Evolutionary conservation across 108 stramenopile species (phyloP).

Genomic region (Skeletonema grethae): DNA sequence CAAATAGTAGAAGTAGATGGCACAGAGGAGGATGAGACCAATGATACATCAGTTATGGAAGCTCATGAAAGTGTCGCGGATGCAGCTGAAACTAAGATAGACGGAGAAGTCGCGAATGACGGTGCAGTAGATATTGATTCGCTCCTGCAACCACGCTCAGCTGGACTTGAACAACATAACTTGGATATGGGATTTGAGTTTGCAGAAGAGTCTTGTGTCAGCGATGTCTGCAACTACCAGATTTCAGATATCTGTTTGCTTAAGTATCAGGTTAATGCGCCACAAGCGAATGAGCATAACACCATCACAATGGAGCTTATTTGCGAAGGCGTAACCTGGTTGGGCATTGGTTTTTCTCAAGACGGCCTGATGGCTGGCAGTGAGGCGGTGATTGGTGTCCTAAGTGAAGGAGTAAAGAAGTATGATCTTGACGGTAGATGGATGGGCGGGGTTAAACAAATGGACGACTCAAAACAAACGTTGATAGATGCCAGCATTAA

Average conservation of each 20-base stretch:
- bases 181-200: too few species aligned
- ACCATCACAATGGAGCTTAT: too few species aligned
- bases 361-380: slow-evolving; percentile 24
- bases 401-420: background rate
- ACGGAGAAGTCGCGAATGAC: too few species aligned
- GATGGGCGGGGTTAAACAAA: background rate
- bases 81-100: too few species aligned
- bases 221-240: too few species aligned
- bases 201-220: too few species aligned
- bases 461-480: slow-evolving; percentile 55
- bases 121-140: too few species aligned
- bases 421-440: background rate
- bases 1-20: background rate
- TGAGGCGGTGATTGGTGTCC: slow-evolving; percentile 28
- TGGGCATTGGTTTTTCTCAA: slow-evolving; percentile 11
- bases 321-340: slow-evolving; percentile 4
- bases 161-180: too few species aligned
- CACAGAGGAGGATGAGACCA: background rate
- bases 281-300: too few species aligned
- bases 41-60: background rate
- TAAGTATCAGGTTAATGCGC: too few species aligned
- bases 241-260: too few species aligned
- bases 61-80: background rate
- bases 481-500: slow-evolving; percentile 48
- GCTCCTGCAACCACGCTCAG: too few species aligned